phyloP scores from a whole-genome alignment of 2,329 filamentous ascomycete genomes.

The Fusarium staphyleae region DNA sequence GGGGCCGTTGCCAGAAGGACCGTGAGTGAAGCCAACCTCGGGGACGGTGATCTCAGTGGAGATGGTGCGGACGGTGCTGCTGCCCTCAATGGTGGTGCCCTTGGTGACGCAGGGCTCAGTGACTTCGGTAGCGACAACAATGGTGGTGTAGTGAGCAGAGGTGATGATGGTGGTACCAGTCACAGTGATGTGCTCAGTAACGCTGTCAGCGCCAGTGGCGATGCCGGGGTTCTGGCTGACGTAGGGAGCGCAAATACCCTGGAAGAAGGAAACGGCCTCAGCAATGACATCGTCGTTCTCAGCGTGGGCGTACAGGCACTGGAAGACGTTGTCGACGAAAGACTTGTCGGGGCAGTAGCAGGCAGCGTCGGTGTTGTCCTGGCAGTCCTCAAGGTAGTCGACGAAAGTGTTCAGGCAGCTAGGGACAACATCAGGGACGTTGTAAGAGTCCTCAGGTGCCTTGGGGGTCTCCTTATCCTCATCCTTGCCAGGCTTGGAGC shows the following conservation, averaged over 20 bases:
- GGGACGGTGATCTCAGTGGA: constrained; percentile 61
- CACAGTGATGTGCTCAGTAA: constrained; percentile 66
- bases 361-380: constrained; percentile 78
- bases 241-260: constrained; percentile 85
- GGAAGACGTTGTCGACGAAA: constrained; percentile 81
- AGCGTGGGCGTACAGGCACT: constrained; percentile 81
- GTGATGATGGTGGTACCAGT: constrained; percentile 59
- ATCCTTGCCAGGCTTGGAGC: constrained; percentile 2
- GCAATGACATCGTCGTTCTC: constrained; percentile 70
- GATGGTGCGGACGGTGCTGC: constrained; percentile 57
- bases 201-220: constrained; percentile 73
- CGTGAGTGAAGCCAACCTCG: constrained; percentile 58
- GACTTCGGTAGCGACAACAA: constrained; percentile 57
- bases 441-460: constrained; percentile 41
- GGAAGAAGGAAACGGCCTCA: constrained; percentile 81
- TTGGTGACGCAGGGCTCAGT: constrained; percentile 59
- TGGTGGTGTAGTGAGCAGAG: constrained; percentile 58
- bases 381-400: constrained; percentile 70
- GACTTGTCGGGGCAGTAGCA: constrained; percentile 87
- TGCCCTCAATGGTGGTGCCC: constrained; percentile 55
- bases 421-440: constrained; percentile 73
- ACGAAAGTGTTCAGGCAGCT: constrained; percentile 94
- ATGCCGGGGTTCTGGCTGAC: constrained; percentile 83
- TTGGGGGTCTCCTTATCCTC: constrained; percentile 34
- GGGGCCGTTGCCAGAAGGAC: constrained; percentile 31